phyloP scores from a whole-genome alignment of 1,284 basidiomycete genomes.

The Rhodotorula sp. region DNA sequence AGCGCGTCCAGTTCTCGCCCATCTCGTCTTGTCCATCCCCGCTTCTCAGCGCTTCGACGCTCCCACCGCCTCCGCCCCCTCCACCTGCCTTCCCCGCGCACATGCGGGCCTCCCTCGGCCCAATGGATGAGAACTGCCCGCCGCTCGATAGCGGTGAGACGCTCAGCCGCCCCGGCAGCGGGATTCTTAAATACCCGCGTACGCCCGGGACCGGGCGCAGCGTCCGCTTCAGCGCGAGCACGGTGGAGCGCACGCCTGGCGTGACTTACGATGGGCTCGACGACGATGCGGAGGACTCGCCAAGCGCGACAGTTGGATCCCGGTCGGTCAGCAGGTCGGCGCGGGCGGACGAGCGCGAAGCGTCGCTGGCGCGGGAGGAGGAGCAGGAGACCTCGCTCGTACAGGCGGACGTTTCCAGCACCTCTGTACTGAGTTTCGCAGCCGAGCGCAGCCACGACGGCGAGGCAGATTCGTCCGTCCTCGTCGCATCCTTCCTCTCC shows the following conservation, averaged over 20 bases:
- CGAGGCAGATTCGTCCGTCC: constrained; percentile 1
- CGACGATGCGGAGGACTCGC: neutral
- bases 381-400: neutral
- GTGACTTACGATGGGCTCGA: neutral
- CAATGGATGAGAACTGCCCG: neutral
- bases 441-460: neutral
- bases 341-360: neutral
- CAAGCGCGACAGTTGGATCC: neutral
- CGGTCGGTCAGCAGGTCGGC: neutral
- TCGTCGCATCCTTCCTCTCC: constrained; percentile 29
- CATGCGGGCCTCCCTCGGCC: neutral
- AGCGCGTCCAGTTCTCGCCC: constrained; percentile 38
- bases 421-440: neutral
- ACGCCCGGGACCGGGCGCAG: constrained; percentile 39
- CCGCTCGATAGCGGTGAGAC: neutral
- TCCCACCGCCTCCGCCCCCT: constrained; percentile 17
- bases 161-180: constrained; percentile 2
- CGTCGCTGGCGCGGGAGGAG: neutral
- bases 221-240: constrained; percentile 34
- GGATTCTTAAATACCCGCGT: constrained; percentile 32
- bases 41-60: constrained; percentile 18
- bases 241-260: neutral
- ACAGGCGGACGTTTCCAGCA: neutral
- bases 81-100: neutral
- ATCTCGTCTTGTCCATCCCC: constrained; percentile 38